phyloP scores from a whole-genome alignment of 1,284 basidiomycete genomes.

The Exobasidium cylindrosporum region DNA sequence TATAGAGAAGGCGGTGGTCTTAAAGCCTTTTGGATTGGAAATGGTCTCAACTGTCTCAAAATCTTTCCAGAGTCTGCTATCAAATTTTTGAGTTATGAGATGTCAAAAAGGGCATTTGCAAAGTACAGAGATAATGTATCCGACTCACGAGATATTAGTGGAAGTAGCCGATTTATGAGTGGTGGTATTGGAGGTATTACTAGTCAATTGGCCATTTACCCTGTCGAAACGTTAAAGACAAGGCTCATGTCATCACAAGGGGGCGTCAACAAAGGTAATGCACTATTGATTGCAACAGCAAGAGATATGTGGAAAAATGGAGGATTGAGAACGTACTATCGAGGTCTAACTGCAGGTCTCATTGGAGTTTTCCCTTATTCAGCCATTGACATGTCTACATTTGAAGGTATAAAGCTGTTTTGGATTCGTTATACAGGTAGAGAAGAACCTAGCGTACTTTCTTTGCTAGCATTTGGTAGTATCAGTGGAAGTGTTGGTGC shows the following conservation, averaged over 20 bases:
- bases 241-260: conserved; percentile 70
- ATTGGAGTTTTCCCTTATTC: conserved; percentile 58
- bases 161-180: conserved; percentile 84
- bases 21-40: conserved; percentile 83
- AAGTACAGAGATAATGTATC: conserved; percentile 85
- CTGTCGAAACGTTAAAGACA: conserved; percentile 54
- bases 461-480: conserved; percentile 56
- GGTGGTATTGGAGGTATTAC: conserved; percentile 92
- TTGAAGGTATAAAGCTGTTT: conserved; percentile 57
- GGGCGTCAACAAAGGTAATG: conserved; percentile 59
- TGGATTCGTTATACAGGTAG: conserved; percentile 56
- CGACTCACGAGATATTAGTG: conserved; percentile 84
- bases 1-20: conserved; percentile 75
- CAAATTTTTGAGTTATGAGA: conserved; percentile 96
- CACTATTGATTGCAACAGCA: conserved; percentile 64
- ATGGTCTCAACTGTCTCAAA: conserved; percentile 71
- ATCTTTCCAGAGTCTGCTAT: conserved; percentile 95
- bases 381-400: conserved; percentile 57
- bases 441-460: conserved; percentile 56
- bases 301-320: conserved; percentile 73
- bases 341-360: conserved; percentile 70
- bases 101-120: conserved; percentile 91
- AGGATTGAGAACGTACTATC: conserved; percentile 79
- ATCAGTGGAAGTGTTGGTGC: conserved; percentile 57
- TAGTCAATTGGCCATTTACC: conserved; percentile 69